Percentiles rank a stretch among this genome's conserved stretches.
Conservation (phyloP, 768 basidiomycete genomes). For the Amanita brunnescens region DNA sequence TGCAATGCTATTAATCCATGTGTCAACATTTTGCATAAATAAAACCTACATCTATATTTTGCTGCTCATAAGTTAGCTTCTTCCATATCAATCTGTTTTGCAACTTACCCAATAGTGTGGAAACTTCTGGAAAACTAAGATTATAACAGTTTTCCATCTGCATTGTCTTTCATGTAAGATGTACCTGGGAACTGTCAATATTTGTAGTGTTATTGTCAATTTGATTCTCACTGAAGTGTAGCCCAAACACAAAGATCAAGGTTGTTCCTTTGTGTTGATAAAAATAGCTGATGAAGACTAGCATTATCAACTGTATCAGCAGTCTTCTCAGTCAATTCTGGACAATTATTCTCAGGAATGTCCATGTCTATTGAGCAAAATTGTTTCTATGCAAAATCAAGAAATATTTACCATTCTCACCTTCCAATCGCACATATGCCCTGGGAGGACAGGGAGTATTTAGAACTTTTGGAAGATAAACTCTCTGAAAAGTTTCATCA, state of each 20-base stretch:
- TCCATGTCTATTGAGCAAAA: conserved; percentile 13
- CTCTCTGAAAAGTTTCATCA: conserved; percentile 10
- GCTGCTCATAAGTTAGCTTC: not conserved
- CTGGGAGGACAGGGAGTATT: not conserved
- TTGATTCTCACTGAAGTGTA: conserved; percentile 4
- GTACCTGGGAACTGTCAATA: not conserved
- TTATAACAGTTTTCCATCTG: not conserved
- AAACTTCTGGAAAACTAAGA: not conserved
- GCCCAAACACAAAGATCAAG: conserved; percentile 12
- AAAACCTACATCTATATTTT: not conserved
- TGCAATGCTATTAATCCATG: too few species aligned
- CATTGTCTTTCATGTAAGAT: too few species aligned
- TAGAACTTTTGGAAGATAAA: not conserved
- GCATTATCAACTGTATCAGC: conserved; percentile 10
- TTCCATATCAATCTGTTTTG: not conserved
- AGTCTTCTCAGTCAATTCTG: conserved; percentile 12
- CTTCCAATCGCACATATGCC: not conserved
- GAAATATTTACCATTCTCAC: not conserved
- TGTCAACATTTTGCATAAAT: not conserved
- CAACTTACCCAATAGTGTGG: not conserved
- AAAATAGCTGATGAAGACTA: conserved; percentile 14
- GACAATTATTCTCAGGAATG: conserved; percentile 5
- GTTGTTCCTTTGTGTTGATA: conserved; percentile 19
- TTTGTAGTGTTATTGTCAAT: not conserved
- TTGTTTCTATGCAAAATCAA: too few species aligned